Evolutionary conservation across 345 rosid species (phyloP).

Genomic region (Eucalyptus fibrosa): DNA sequence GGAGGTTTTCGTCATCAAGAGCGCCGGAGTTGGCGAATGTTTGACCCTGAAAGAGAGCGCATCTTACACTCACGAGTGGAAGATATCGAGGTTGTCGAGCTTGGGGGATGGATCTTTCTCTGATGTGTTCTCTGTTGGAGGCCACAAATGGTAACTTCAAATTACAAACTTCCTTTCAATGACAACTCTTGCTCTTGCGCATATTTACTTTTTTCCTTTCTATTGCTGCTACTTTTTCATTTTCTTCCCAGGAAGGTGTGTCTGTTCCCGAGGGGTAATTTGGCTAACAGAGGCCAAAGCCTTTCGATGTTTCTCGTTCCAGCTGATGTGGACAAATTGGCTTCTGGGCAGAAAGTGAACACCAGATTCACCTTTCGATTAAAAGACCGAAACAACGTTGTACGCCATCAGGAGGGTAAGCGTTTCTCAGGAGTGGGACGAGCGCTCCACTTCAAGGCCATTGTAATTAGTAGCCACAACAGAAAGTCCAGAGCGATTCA

Average conservation of each 20-base stretch:
- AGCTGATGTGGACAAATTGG: not conserved
- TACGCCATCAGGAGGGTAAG: not conserved
- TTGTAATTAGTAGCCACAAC: not conserved
- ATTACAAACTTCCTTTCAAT: not conserved
- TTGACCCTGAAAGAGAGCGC: not conserved
- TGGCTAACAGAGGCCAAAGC: not conserved
- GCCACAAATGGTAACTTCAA: not conserved
- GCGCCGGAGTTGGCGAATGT: not conserved
- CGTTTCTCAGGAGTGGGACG: not conserved
- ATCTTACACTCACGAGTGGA: not conserved
- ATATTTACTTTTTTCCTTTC: not conserved
- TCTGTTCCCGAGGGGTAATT: not conserved
- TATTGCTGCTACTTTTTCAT: not conserved
- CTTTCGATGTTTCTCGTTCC: not conserved
- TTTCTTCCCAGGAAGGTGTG: not conserved
- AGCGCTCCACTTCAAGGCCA: not conserved
- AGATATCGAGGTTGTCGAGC: not conserved
- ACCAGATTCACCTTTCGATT: not conserved
- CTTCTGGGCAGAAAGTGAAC: not conserved
- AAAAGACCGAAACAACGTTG: not conserved
- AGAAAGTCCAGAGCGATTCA: not conserved
- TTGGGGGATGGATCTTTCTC: not conserved
- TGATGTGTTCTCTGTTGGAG: not conserved
- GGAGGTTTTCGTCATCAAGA: not conserved
- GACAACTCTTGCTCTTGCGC: not conserved